Base-by-base conservation (phyloP, 495 filamentous ascomycete genomes). In the Hypoxylon fuscum region DNA sequence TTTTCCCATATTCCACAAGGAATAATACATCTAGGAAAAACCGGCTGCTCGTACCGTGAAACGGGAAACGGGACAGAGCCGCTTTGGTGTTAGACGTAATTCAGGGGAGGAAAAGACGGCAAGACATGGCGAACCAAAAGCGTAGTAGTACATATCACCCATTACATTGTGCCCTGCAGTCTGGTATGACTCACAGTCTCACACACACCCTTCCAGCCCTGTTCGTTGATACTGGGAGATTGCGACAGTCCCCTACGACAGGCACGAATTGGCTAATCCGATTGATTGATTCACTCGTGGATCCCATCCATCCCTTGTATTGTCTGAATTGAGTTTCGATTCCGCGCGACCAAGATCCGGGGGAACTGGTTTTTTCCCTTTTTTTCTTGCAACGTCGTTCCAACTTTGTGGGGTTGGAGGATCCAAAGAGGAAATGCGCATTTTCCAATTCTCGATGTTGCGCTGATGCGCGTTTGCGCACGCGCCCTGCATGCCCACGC, bases 231-330 rank as follows among this genome's bases (percentile, higher is more conserved):
- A n/a, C n/a, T n/a, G n/a, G 44, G 45, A 60, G 18, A 44, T 59
- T 59, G 45, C 43, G 32, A 55, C 43, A 21, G 27, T 31, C 27
- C 18, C 41, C 40, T 14, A 37, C 34, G 34, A 37, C n/a, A n/a
- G n/a, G 46, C 22, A 35, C n/a, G 60, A 66, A 71, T 71, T 71
- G 68, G 34, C 37, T 41, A 37, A 61, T 66, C 51, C 53, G 66
- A 71, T 69, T 66, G 68, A 55, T 52, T 57, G 23, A 46, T 49
- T 51, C n/a, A n/a, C n/a, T 20, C 25, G 43, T 18, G 43, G 42
- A 64, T 46, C 45, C 14, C 38, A 51, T 22, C 9, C 9, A 35
- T 23, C 22, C 12, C 14, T 32, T 50, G 38, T 48, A 40, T 27
- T 56, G 44, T 55, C 58, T 51, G 34, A 42, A 60, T 66, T 56